Conservation (phyloP, 2,329 filamentous ascomycete species). For the Pestalotiopsis sp. region DNA sequence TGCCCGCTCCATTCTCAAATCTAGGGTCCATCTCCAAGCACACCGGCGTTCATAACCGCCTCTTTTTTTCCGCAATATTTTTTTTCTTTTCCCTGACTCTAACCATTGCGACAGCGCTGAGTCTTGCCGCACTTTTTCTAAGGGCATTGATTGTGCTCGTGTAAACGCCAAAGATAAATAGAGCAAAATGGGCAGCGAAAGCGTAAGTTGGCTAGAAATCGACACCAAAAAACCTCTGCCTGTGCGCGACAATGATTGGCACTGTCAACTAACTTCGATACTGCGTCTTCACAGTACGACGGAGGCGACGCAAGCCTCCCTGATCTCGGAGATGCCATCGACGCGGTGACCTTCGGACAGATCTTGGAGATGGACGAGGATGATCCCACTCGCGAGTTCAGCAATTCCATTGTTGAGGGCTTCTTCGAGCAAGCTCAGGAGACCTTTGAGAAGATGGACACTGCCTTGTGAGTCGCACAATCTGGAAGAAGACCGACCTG, state of each 20-base stretch:
- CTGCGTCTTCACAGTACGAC: conserved; percentile 41
- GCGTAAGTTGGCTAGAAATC: conserved; percentile 5
- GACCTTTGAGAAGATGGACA: conserved; percentile 86
- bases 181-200: conserved; percentile 9
- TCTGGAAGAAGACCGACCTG: neutral
- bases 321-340: conserved; percentile 76
- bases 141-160: neutral
- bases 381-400: conserved; percentile 83
- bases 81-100: neutral
- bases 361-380: conserved; percentile 99
- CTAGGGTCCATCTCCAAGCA: conserved; percentile 6
- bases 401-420: conserved; percentile 81
- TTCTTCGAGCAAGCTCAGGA: conserved; percentile 91
- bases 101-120: neutral
- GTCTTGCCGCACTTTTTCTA: neutral
- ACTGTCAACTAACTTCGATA: neutral
- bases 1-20: neutral
- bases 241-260: neutral
- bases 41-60: neutral
- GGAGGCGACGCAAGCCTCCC: conserved; percentile 53
- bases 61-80: neutral
- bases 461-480: conserved; percentile 68
- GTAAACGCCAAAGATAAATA: neutral
- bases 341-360: conserved; percentile 82
- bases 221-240: neutral